Evolutionary conservation across 2,329 filamentous ascomycete genomes (phyloP).

Genomic region (Elsinoe australis): DNA sequence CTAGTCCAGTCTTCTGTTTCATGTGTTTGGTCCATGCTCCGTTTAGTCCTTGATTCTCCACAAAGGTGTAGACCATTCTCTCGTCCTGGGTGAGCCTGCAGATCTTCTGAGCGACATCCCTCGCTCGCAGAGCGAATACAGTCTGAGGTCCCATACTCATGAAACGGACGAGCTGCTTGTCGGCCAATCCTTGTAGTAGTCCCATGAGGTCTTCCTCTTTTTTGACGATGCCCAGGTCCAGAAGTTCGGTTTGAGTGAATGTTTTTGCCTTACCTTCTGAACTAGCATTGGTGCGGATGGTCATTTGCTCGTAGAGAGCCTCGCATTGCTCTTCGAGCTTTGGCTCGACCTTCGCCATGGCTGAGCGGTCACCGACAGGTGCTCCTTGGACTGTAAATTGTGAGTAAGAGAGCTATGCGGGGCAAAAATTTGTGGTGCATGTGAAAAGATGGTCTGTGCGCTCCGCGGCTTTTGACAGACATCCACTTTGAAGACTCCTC

Average conservation of each 20-base stretch:
- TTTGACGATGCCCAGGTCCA: slow-evolving; percentile 23
- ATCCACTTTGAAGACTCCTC: neutral
- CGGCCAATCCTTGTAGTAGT: slow-evolving; percentile 28
- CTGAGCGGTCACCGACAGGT: neutral
- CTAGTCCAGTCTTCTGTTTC: slow-evolving; percentile 69
- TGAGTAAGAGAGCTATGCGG: neutral
- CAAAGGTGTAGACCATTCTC: slow-evolving; percentile 76
- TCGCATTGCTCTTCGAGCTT: slow-evolving; percentile 25
- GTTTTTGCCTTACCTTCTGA: slow-evolving; percentile 27
- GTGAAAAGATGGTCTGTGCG: too few relatives aligned
- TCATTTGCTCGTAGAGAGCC: slow-evolving; percentile 26
- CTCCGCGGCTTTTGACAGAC: too few relatives aligned
- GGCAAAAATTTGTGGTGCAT: slow-evolving; percentile 8
- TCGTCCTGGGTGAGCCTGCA: slow-evolving; percentile 56
- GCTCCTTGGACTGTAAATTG: too few relatives aligned
- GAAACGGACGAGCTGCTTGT: slow-evolving; percentile 28
- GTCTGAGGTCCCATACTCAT: slow-evolving; percentile 25
- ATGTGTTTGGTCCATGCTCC: slow-evolving; percentile 90
- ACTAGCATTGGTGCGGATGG: slow-evolving; percentile 21
- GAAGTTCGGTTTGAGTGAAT: slow-evolving; percentile 29
- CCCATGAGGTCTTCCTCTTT: slow-evolving; percentile 25
- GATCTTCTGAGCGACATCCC: slow-evolving; percentile 19
- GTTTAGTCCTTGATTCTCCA: slow-evolving; percentile 75
- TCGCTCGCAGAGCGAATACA: slow-evolving; percentile 24
- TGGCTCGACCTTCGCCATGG: slow-evolving; percentile 7